Conservation (phyloP, 345 rosid genomes). For the Noccaea caerulescens region DNA sequence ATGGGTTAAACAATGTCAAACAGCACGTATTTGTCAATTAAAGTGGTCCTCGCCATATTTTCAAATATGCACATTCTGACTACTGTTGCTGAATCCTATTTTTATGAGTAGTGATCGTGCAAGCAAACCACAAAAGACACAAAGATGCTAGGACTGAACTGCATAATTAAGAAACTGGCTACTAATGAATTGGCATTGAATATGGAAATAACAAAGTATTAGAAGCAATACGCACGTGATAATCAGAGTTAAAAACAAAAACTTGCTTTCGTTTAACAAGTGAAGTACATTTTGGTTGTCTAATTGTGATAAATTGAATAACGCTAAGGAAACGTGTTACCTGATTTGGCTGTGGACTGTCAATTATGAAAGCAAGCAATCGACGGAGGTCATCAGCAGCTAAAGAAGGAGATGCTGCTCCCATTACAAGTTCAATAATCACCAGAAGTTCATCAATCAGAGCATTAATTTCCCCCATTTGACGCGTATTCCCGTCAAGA, state of each 20-base stretch:
- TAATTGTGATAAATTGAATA: slow-evolving; percentile 7
- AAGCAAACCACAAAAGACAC: slow-evolving; percentile 5
- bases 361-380: slow-evolving; percentile 92
- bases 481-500: slow-evolving; percentile 61
- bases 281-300: slow-evolving; percentile 55
- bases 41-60: slow-evolving; percentile 18
- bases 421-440: slow-evolving; percentile 92
- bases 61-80: slow-evolving; percentile 26
- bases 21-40: slow-evolving; percentile 2
- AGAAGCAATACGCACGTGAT: slow-evolving; percentile 5
- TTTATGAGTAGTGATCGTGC: slow-evolving; percentile 2
- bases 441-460: slow-evolving; percentile 98
- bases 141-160: slow-evolving; percentile 7
- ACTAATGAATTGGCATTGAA: slow-evolving; percentile 4
- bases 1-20: slow-evolving; percentile 30
- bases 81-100: slow-evolving; percentile 1
- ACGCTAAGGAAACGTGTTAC: slow-evolving; percentile 45
- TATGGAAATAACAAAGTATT: slow-evolving; percentile 14
- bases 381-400: slow-evolving; percentile 79
- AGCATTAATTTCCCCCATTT: slow-evolving; percentile 94
- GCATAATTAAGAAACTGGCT: slow-evolving; percentile 25
- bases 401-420: slow-evolving; percentile 78
- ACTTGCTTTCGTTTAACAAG: no score
- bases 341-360: slow-evolving; percentile 98
- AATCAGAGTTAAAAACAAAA: neutral